Evolutionary conservation across 1,139 yeast genomes (phyloP), one percentile per base, ranked within the genome.

Genomic region (Candida labiduridarum): DNA sequence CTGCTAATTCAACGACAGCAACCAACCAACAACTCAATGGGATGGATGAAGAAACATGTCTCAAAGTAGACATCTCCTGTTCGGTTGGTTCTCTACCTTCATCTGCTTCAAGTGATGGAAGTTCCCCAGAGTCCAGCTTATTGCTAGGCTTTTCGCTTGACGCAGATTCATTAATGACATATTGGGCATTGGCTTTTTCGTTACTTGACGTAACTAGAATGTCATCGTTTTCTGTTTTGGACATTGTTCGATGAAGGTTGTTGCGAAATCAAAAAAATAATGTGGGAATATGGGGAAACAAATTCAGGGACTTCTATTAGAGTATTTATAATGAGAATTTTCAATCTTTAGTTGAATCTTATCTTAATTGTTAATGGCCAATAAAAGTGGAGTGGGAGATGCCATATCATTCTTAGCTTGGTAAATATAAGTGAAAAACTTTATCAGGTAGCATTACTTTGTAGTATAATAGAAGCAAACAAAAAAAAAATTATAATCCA

Each of bases 1-100:
- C 96, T 40, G 91, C 83, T 56, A 88, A 80, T 67, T 88, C 96
- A 38, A 88, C 88, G 45, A 87, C 56, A 30, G 92, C 90, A 45
- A 88, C 87, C 50, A 86, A 74, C 83, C 87, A 88, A 57, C 89
- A 83, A 43, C 72, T 61, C 19, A 66, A 38, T 29, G 79, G 79
- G 47, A 74, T 72, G 15, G 52, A 54, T 45, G 70, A 78, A 15
- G 75, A 61, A 34, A 74, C 74, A 57, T 72, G 78, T 62, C 76
- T 65, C 53, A 74, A 67, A 16, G 68, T 66, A 50, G 65, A 64
- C 56, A 73, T 53, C 55, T 74, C 79, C 42, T 69, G 70, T 0
- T 56, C 61, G 34, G 78, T 73, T 42, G 79, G 78, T 46, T 54
- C 59, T 51, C 64, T 58, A 6, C 67, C 70, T 45, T 63, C 68